Base-by-base conservation (phyloP, 2,329 filamentous ascomycete genomes). In the Ceratocystis destructans region DNA sequence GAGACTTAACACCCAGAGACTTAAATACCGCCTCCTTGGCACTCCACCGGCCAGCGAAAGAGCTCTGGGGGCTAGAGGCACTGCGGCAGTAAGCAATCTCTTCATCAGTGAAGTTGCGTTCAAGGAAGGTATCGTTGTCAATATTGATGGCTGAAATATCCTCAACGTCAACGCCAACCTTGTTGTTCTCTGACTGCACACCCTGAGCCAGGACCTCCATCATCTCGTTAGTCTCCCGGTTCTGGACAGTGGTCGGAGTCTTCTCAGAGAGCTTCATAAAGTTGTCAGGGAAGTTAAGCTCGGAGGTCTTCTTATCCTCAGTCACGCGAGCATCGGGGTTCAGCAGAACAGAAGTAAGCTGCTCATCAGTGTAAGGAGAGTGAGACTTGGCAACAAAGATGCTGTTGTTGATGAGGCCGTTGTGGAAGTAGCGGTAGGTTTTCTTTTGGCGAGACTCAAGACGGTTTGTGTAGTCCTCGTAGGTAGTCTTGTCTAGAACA, bases 11-110 rank as follows among this genome's bases (percentile, higher is more conserved):
- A 70, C 92, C 91, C 15, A 99, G 81, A 46, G 90, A 91, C 84
- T 99, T 99, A 83, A 99, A 99, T 0, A 99, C 92, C 33, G 94
- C 94, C 78, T 99, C 94, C 80, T 99, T 99, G 45, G 94, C 94
- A 72, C 88, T 93, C 94, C 94, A 99, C 71, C 91, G 86, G 62
- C 94, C 94, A 4, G 93, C 90, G 77, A 96, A 99, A 64, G 90
- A 95, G 70, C 92, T 89, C 74, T 90, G 90, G 1, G 91, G 89
- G 73, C 83, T 87, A 5, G 90, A 79, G 17, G 90, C 87, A 73
- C 87, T 85, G 70, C 82, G 82, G 80, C 95, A 99, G 79, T 99
- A 97, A 37, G 83, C 82, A 71, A 92, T 88, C 78, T 99, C 94
- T 62, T 81, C 79, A 17, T 80, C 76, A 0, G 94, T 97, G 77